Evolutionary conservation across 768 basidiomycete species (phyloP), one percentile per base, ranked within the genome.

Genomic region (Podaxis sp.): DNA sequence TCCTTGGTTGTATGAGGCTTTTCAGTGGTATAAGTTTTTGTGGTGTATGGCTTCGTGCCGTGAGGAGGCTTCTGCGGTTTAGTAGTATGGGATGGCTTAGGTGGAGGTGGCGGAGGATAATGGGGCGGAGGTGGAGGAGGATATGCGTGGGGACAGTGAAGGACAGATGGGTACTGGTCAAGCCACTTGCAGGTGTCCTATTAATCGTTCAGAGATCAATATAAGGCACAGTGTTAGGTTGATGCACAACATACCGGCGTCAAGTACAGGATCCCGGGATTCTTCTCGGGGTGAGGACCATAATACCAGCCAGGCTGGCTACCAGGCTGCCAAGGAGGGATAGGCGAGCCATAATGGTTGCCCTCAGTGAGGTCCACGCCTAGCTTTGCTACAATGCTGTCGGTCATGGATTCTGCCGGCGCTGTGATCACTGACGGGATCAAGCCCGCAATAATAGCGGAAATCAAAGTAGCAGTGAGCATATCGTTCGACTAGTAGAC

Each of bases 251-350:
- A 55, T 56, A 76, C 75, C 25, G 74, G 74, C 38, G 61, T 57
- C 50, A 78, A 73, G 66, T 71, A 72, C 24, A 70, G 62, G 41
- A 73, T 55, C 2, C 69, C 66, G 6, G 68, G 69, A 61, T 67
- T 72, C n/a, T 68, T 66, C 12, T 67, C 36, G 1, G 73, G 71
- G 49, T 71, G 66, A 43, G 66, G 59, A 1, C 80, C 80, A 37
- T 73, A 77, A 69, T 79, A 80, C 80, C 80, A 81, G 46, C 80
- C 80, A 50, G 80, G 79, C 27, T 73, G 58, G 37, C 69, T 49
- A 3, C 67, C 70, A 41, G 64, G 40, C 11, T 67, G 59, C 79
- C 78, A 79, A 29, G 79, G 79, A 29, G 75, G 69, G 40, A 64
- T 63, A 8, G 80, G 80, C 29, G 80, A 70, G 50, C 76, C 76